phyloP scores from a whole-genome alignment of 805 yeast species.

The Metschnikowia baotianmanensis region DNA sequence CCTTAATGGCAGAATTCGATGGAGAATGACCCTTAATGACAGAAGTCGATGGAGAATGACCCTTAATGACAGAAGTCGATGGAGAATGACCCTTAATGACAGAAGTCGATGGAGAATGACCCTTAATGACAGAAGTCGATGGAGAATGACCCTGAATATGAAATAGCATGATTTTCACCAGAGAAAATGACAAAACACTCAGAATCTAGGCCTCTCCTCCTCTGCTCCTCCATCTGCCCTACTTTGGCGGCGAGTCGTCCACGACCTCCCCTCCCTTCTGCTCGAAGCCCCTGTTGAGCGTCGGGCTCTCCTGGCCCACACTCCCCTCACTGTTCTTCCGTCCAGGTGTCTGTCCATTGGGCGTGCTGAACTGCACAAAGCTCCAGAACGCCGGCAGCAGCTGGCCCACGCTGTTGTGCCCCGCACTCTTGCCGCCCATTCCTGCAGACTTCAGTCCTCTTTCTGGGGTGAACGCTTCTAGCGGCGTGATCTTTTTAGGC shows the following conservation, averaged over 20 bases:
- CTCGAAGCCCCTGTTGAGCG: conserved; percentile 26
- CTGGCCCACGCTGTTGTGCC: conserved; percentile 40
- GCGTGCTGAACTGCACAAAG: conserved; percentile 70
- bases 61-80: no score
- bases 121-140: no score
- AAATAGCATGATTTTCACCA: no score
- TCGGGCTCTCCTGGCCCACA: conserved; percentile 41
- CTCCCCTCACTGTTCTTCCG: conserved; percentile 39
- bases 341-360: conserved; percentile 43
- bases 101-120: no score
- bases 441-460: conserved; percentile 34
- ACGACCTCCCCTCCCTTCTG: conserved; percentile 4
- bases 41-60: no score
- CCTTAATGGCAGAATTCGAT: no score
- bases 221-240: not conserved
- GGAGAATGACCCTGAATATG: no score
- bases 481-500: conserved; percentile 41
- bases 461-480: conserved; percentile 46
- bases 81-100: no score
- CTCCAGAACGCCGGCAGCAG: conserved; percentile 94
- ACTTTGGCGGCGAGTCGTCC: conserved; percentile 14
- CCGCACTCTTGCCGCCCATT: conserved; percentile 22
- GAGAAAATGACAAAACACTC: no score
- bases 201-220: no score
- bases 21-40: no score